A percentile compares a stretch with the other conserved stretches of the same genome.
These are phyloP conservation scores for bread wheat (Triticum aestivum) DNA, from an alignment of 176 grass and related monocot genomes.

Conservation along the genomic window DNA sequence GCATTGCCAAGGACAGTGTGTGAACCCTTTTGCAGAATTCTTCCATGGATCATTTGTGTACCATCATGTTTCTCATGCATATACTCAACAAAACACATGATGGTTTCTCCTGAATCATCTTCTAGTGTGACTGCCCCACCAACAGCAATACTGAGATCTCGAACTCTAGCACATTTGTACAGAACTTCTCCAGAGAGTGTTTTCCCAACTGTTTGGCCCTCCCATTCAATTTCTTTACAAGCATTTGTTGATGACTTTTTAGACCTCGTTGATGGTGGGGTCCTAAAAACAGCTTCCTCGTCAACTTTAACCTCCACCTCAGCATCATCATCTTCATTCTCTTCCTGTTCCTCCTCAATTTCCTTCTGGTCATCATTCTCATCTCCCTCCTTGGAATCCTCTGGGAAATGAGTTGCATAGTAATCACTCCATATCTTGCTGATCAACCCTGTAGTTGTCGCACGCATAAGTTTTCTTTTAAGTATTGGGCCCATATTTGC, in stretches of 20 bases:
- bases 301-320: slow-evolving; percentile 55
- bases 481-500: slow-evolving; percentile 49
- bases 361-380: slow-evolving; percentile 37
- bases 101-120: slow-evolving; percentile 46
- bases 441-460: slow-evolving; percentile 75
- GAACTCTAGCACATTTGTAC: slow-evolving; percentile 40
- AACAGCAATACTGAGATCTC: slow-evolving; percentile 41
- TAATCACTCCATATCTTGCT: slow-evolving; percentile 83
- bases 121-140: slow-evolving; percentile 44
- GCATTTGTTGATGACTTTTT: slow-evolving; percentile 18
- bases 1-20: slow-evolving; percentile 79
- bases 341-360: slow-evolving; percentile 52
- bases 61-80: slow-evolving; percentile 65
- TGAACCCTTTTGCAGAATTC: slow-evolving; percentile 47
- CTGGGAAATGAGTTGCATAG: slow-evolving; percentile 70
- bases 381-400: slow-evolving; percentile 44
- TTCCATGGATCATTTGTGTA: slow-evolving; percentile 60
- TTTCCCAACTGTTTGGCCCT: slow-evolving; percentile 46
- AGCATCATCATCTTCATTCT: slow-evolving; percentile 69
- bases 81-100: slow-evolving; percentile 60
- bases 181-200: slow-evolving; percentile 54
- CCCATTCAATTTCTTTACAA: slow-evolving; percentile 42
- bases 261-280: slow-evolving; percentile 16
- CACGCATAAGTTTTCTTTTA: slow-evolving; percentile 73
- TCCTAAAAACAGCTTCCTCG: slow-evolving; percentile 17